Base-by-base conservation (phyloP, 2,329 filamentous ascomycete genomes). In the Claviceps quebecensis region DNA sequence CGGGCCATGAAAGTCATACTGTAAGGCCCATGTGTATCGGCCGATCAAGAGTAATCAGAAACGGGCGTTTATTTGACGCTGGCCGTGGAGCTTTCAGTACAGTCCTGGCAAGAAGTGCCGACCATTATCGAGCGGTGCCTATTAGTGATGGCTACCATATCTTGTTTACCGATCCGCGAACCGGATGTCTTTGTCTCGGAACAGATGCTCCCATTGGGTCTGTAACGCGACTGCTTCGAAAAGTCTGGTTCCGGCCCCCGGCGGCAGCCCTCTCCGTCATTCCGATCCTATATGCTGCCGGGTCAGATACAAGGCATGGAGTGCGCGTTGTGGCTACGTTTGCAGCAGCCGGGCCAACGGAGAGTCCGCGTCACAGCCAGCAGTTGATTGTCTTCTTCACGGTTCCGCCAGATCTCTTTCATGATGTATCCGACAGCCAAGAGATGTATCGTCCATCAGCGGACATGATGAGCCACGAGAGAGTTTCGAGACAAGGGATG, bases 91-190 rank as follows among this genome's bases (percentile, higher is more conserved):
- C 45, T 22, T 38, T 55, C 8, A 56, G 55, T 36, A 59, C 66
- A 8, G 61, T 72, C n/a, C 64, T 67, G 36, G 67, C 69, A 16
- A 69, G 66, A 1, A 69, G 67, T 47, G 72, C 72, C 37, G 79
- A 84, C 58, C 79, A 84, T 57, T 83, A 80, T 58, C 75, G 74
- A 45, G 80, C 81, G 2, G 65, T 83, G 13, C 81, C 83, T 3
- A 62, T 86, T 40, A 81, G 78, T 54, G 83, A 86, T 60, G 81
- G 81, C 1, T 68, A 76, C 52, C 80, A 85, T 57, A 69, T 86
- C 38, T 64, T 85, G 5, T 85, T 83, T 60, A 78, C 78, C 6
- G 80, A 85, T 59, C 80, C 81, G 4, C 63, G 64, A 11, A 76
- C 71, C 1, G 74, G 72, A 9, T 63, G 71, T 8, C 69, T 86